A percentile compares a stretch with the other conserved stretches of the same genome.
Conservation (phyloP, 805 yeast genomes). For the Cyberlindnera euphorbiae region DNA sequence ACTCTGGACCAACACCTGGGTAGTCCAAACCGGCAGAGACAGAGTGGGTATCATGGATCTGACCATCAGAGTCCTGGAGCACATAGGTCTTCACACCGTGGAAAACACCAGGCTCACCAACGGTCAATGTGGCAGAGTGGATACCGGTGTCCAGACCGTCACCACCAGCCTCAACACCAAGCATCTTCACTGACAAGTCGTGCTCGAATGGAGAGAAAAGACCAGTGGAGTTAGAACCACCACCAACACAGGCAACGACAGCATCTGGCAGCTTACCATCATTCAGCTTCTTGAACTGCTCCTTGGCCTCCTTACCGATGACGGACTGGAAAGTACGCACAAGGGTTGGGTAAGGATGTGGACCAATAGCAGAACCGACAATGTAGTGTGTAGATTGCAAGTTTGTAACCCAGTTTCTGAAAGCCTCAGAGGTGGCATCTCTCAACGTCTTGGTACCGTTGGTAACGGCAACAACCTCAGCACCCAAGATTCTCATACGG, state of each 20-base stretch:
- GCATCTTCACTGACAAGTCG: slow-evolving; percentile 67
- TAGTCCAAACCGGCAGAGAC: slow-evolving; percentile 98
- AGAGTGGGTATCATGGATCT: slow-evolving; percentile 95
- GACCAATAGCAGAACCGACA: slow-evolving; percentile 98
- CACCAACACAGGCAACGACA: slow-evolving; percentile 98
- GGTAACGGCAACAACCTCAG: slow-evolving; percentile 87
- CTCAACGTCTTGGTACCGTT: slow-evolving; percentile 95
- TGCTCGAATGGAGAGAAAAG: slow-evolving; percentile 91
- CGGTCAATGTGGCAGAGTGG: slow-evolving; percentile 95
- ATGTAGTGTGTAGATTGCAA: slow-evolving; percentile 85
- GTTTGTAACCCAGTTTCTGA: slow-evolving; percentile 91
- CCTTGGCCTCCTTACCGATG: slow-evolving; percentile 91
- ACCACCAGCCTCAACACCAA: slow-evolving; percentile 99
- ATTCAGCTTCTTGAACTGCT: slow-evolving; percentile 77
- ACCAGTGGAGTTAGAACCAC: slow-evolving; percentile 97
- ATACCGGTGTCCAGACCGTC: slow-evolving; percentile 85
- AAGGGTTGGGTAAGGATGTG: slow-evolving; percentile 97
- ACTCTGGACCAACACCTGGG: slow-evolving; percentile 99
- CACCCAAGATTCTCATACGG: slow-evolving; percentile 95
- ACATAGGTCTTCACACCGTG: slow-evolving; percentile 97
- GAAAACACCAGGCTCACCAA: slow-evolving; percentile 94
- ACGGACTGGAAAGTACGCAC: slow-evolving; percentile 98
- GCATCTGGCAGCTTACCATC: slow-evolving; percentile 86
- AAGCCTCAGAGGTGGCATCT: slow-evolving; percentile 97
- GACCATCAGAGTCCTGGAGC: slow-evolving; percentile 89